Base-by-base conservation (phyloP, 805 yeast species). In the Pichia pseudocactophila region DNA sequence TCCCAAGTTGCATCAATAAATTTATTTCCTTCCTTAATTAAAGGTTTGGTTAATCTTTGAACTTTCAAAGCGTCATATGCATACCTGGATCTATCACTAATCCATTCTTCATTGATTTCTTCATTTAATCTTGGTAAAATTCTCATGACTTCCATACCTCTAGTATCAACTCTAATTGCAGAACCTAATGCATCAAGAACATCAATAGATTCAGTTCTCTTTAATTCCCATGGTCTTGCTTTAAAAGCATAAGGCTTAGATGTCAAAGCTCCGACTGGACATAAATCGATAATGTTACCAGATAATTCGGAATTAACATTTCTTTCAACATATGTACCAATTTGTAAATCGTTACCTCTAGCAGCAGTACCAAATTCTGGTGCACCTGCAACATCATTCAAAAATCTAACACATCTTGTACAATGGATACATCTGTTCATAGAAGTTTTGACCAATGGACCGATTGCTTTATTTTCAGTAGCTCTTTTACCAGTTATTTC, bases 341-440 rank as follows among this genome's bases (percentile, higher is more conserved):
- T 85, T 68, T 85, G 94, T 80, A 86, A 74, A 58, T 85, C 95
- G 63, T 85, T 85, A 57, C 95, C 95, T 65, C 95, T 81, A 48
- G 95, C 95, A 34, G 89, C 61, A 44, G 90, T 76, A 53, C 95
- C 95, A 49, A 85, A 76, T 64, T 86, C 95, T 15, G 95, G 87
- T 32, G 95, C 92, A 50, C 95, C 95, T 32, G 95, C 95, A 48
- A 85, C 82, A 58, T 85, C 95, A 64, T 86, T 85, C 71, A 88
- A 70, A 66, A 85, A 85, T 57, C 95, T 77, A 18, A 85, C 88
- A 71, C 95, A 85, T 60, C 95, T 74, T 26, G 95, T 85, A 69
- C 95, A 85, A 64, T 85, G 95, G 57, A 85, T 85, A 66, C 95
- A 85, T 63, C 95, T 75, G 69, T 86, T 85, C 95, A 85, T 85